These are phyloP conservation scores for Psilocybe azurescens DNA, from an alignment of 768 basidiomycete genomes.

Conservation along the genomic window DNA sequence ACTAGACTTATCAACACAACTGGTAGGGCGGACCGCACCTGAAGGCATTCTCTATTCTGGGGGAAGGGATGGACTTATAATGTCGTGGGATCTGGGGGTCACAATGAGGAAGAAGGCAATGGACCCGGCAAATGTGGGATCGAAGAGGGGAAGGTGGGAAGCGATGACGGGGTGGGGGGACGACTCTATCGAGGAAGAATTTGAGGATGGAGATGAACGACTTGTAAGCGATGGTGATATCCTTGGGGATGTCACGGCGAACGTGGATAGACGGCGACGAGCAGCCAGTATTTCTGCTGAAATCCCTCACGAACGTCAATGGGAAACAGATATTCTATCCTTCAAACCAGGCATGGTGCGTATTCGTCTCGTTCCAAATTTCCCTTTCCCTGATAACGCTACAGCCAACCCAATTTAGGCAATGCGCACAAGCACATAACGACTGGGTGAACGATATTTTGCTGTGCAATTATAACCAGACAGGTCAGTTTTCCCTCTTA, in stretches of 20 bases:
- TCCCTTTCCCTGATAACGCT: slow-evolving; percentile 6
- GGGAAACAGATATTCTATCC: slow-evolving; percentile 74
- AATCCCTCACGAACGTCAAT: slow-evolving; percentile 72
- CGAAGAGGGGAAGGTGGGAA: slow-evolving; percentile 65
- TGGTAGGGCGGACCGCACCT: slow-evolving; percentile 67
- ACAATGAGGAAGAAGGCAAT: slow-evolving; percentile 56
- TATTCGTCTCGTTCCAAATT: slow-evolving; percentile 9
- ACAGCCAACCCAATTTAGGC: slow-evolving; percentile 63
- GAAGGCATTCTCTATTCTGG: slow-evolving; percentile 92
- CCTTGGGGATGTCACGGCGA: slow-evolving; percentile 66
- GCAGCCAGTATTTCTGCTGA: slow-evolving; percentile 38
- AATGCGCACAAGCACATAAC: slow-evolving; percentile 86
- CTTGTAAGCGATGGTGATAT: slow-evolving; percentile 74
- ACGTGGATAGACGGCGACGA: slow-evolving; percentile 37
- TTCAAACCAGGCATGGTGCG: slow-evolving; percentile 57
- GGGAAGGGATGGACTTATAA: slow-evolving; percentile 86
- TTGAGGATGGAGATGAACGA: slow-evolving; percentile 63
- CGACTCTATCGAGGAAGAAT: slow-evolving; percentile 68
- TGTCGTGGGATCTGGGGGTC: slow-evolving; percentile 86
- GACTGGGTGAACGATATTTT: slow-evolving; percentile 98
- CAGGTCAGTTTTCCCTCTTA: slow-evolving; percentile 48
- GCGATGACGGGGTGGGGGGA: slow-evolving; percentile 85
- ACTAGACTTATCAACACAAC: slow-evolving; percentile 80
- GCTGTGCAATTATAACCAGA: slow-evolving; percentile 92
- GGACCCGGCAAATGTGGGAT: slow-evolving; percentile 25